Base-by-base conservation (phyloP, 305 asterid species). In the Striga hermonthica region DNA sequence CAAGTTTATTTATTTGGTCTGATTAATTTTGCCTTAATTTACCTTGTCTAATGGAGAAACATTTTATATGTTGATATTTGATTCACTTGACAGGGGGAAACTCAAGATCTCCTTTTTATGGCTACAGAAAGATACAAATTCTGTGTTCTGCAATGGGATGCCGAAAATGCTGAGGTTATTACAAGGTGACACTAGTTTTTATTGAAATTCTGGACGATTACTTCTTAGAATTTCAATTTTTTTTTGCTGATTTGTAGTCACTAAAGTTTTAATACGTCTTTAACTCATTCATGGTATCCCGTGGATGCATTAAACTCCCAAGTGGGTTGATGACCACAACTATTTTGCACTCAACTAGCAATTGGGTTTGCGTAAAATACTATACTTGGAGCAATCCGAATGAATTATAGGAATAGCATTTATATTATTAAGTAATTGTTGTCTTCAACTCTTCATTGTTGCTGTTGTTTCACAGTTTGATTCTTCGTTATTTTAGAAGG, bases 41-140 rank as follows among this genome's bases (percentile, higher is more conserved):
- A 36, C 68, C 15, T 62, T 22, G 59, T 39, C 67, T 5, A 54
- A 52, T 58, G 28, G 13, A 52, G 14, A 50, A 16, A 44, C 15
- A 36, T 35, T 10, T 22, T 10, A 22, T 15, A 4, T 53, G 68
- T 64, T 22, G 53, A 62, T 44, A 49, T 34, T 43, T 37, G 13
- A 62, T 39, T 50, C 41, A 74, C 57, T 79, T 34, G 68, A 71
- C 86, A 91, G 98, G 98, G 98, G 44, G 96, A 88, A 83, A 65
- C 91, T 66, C 98, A 91, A 82, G 98, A 91, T 81, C 87, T 91
- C 67, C 89, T 91, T 16, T 91, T 91, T 73, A 79, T 91, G 34
- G 95, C 98, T 40, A 91, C 98, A 1, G 98, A 91, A 79, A 85
- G 96, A 82, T 91, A 91, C 65, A 91, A 91, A 68, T 88, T 91